Evolutionary conservation across 1,284 basidiomycete species (phyloP), one percentile per base, ranked within the genome.

Genomic region (Papiliotrema fonsecae): DNA sequence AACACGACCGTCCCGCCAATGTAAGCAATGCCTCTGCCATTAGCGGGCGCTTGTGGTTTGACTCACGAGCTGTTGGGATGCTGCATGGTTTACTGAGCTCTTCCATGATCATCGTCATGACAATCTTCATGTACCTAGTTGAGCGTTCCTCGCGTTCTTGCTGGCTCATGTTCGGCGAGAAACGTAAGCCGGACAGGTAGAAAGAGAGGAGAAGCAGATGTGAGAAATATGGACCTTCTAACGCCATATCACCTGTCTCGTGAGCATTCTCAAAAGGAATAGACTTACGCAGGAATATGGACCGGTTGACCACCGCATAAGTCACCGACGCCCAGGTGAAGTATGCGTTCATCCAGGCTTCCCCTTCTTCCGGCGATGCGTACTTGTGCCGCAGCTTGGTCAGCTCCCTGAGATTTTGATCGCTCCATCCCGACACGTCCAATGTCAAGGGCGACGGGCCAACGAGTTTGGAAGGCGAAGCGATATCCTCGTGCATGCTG

Each of bases 191-290:
- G 0, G 50, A 53, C 7, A 54, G 42, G 32, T 60, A 60, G 41
- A 57, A 47, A 24, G 52, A 52, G 10, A 60, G 44, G 21, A 60
- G 42, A n/a, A 60, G 51, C 11, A 60, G 47, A 22, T 56, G 50
- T 28, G 54, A 54, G 24, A 57, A 60, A 49, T 55, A 56, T 5
- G 52, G 57, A 1, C 57, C 57, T 26, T 54, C 48, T 3, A 51
- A 26, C 1, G 57, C 57, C 57, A 60, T 60, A 35, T 60, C 57
- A 21, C 54, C 54, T 55, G 42, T 0, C 10, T n/a, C 24, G 28
- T 32, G 16, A 16, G 2, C 35, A 46, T n/a, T 10, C n/a, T 14
- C 27, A 40, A 16, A 4, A 4, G 11, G n/a, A 14, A 25, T 16
- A 27, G 24, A 25, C 54, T 43, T 27, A 55, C 57, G 52, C 14